Conservation (phyloP, 345 rosid genomes). For the Garcia nutans region DNA sequence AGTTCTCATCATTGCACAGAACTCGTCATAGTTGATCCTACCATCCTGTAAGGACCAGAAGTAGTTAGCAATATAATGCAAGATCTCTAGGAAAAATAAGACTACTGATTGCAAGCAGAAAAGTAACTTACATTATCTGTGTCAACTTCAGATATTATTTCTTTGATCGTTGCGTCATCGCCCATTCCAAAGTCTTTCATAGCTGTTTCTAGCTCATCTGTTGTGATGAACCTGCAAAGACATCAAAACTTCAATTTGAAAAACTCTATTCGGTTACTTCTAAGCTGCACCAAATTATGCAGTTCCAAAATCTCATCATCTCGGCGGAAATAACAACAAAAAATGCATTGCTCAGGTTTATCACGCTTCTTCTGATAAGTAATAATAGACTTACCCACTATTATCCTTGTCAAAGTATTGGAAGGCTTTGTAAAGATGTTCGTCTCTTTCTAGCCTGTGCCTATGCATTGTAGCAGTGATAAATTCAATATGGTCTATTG, state of each 20-base stretch:
- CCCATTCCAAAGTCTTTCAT: slow-evolving; percentile 39
- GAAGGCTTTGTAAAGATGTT: slow-evolving; percentile 37
- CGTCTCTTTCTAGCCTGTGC: slow-evolving; percentile 37
- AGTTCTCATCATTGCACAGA: slow-evolving; percentile 38
- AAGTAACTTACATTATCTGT: slow-evolving; percentile 26
- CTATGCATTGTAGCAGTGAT: slow-evolving; percentile 43
- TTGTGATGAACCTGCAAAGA: slow-evolving; percentile 33
- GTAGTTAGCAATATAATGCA: background rate
- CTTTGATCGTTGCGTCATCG: slow-evolving; percentile 34
- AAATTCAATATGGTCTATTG: slow-evolving; percentile 38
- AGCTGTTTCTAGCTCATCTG: slow-evolving; percentile 36
- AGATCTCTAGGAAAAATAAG: background rate
- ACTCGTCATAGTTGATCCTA: slow-evolving; percentile 45
- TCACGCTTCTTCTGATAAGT: no score
- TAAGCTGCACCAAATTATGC: background rate
- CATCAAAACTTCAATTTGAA: slow-evolving; percentile 1
- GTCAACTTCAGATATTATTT: slow-evolving; percentile 36
- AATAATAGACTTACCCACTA: slow-evolving; percentile 31
- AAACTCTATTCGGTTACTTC: background rate
- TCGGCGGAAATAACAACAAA: background rate
- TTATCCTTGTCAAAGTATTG: slow-evolving; percentile 36
- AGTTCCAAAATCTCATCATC: background rate
- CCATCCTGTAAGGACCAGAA: slow-evolving; percentile 32
- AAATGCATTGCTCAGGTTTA: background rate
- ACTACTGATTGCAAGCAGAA: background rate